Evolutionary conservation across 257 asterid species (phyloP).

Genomic region (Parsonsia alboflavescens): DNA sequence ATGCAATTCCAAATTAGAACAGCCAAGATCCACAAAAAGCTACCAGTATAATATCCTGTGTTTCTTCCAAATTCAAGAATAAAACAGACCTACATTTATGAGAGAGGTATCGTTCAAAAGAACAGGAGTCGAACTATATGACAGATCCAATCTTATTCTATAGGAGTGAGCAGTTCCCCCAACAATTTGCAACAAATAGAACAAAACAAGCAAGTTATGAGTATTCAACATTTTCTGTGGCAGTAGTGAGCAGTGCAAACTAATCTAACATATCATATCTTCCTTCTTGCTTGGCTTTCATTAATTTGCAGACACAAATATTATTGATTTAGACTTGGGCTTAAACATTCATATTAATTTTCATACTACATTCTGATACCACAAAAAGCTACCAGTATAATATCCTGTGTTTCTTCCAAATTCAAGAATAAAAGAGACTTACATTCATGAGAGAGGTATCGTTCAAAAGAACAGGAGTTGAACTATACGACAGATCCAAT

Average conservation of each 20-base stretch:
- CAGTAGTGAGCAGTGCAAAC: background rate
- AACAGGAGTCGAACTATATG: background rate
- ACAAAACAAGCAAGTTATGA: background rate
- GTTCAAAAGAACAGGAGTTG: background rate
- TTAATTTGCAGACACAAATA: background rate
- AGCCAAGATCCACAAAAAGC: background rate
- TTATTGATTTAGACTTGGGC: background rate
- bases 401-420: background rate
- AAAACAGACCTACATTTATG: background rate
- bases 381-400: background rate
- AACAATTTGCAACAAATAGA: background rate
- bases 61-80: background rate
- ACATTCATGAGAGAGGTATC: background rate
- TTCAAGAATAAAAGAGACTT: background rate
- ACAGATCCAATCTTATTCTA: background rate
- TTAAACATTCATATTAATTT: background rate
- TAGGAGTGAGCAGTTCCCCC: background rate
- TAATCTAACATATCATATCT: background rate
- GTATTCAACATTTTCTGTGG: background rate
- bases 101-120: background rate
- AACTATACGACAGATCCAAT: background rate
- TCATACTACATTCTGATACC: background rate
- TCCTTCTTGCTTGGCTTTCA: background rate
- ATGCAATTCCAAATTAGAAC: background rate
- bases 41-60: background rate